Base-by-base conservation (phyloP, 192 early-diverging fungal species). In the Mortierella antarctica region DNA sequence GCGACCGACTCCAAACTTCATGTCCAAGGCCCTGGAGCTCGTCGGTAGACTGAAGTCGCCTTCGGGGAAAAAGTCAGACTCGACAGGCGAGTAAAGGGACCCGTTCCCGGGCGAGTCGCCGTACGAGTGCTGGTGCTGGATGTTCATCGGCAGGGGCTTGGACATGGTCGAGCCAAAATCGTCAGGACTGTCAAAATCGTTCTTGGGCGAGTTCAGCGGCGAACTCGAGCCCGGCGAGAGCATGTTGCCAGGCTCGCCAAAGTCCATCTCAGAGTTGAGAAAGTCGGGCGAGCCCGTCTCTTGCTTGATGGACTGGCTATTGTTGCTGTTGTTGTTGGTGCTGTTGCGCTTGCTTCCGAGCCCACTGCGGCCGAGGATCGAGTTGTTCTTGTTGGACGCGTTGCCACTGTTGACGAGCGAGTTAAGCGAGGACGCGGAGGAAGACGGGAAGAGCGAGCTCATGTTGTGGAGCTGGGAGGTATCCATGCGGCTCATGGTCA, bases 171-270 rank as follows among this genome's bases (percentile, higher is more conserved):
- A 15, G 44, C 53, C 49, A 56, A 83, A 86, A 48, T 75, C 82
- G 20, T 86, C 77, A 31, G 77, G 58, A 63, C 77, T 68, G 58
- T 80, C 77, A 48, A 80, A 72, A 64, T 80, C 77, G 61, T 80
- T 75, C 57, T 70, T 62, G 55, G 84, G 84, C 20, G 84, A 83
- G 64, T 71, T 75, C 58, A 70, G 21, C 7, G 77, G 71, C 40
- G 84, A 80, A 31, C 47, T 83, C 17, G 82, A 75, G 12, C 69
- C 63, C 6, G 82, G 84, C 8, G 84, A 86, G 51, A 85, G 60
- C 62, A 83, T 63, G 39, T 57, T 82, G 45, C 67, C 59, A 23
- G 66, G 74, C 47, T 83, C 70, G 48, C 74, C 75, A 74, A 72
- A 83, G 50, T 85, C 84, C 76, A 85, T 75, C 47, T 83, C 82